Base-by-base conservation (phyloP, 768 basidiomycete species). In the Russula lepida region DNA sequence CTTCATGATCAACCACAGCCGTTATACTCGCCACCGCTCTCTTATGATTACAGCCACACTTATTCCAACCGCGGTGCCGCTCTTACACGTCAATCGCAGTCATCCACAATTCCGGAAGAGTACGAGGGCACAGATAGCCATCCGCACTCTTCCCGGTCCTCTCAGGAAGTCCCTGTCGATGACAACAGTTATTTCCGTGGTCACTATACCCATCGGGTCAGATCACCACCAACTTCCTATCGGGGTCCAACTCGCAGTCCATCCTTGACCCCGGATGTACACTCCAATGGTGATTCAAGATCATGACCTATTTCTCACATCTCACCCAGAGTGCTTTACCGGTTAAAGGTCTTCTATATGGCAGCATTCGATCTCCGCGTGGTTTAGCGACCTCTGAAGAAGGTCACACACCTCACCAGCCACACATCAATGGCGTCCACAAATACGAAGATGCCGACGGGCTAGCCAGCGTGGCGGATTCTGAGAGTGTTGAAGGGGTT, bases 1-100 rank as follows among this genome's bases (percentile, higher is more conserved):
- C 64, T 62, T 50, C 69, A 68, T 46, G 63, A 68, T 47, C 50
- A 68, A 49, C 68, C 58, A 30, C 68, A 68, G 66, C 68, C 69
- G 53, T 49, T 62, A 15, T 49, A 41, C 28, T 55, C 61, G 15
- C 63, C 58, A 7, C 48, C 67, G 21, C 43, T 55, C 25, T 12
- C 64, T 6, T 56, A 66, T 25, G 65, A 66, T 30, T 66, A 61
- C 43, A 59, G 65, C 44, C 56, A 65, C 33, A 61, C 59, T 25
- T 66, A 58, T 54, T 65, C 49, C 30, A 65, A 66, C 55, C 65
- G 65, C 12, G 53, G 65, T 28, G 57, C 30, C 19, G 56, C 59
- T 44, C 56, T 57, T 23, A n/a, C 30, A 49, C 53, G 54, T 6
- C 62, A 58, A 44, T 33, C 50, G 25, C 55, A 49, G 13, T 41